Evolutionary conservation across 805 yeast genomes (phyloP), one percentile per base, ranked within the genome.

Genomic region (Lachancea quebecensis): DNA sequence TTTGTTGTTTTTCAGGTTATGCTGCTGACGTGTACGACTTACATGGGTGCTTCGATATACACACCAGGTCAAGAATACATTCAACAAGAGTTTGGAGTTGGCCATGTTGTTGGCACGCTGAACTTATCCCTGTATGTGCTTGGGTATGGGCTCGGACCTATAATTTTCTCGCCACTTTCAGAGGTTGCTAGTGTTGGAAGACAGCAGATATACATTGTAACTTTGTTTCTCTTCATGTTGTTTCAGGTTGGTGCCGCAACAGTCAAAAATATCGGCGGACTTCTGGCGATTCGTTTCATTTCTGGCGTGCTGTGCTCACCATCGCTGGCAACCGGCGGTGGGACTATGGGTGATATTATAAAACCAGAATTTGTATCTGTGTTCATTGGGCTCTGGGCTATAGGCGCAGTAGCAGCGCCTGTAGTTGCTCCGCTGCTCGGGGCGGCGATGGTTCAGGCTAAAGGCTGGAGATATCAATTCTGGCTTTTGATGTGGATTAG

Each of bases 71-170:
- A 71, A 29, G 65, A 58, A 15, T 60, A 67, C 11, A 56, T 80
- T 18, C 69, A 65, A 59, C 59, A 61, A 18, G 73, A 77, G 38
- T 76, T 77, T 52, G 50, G 62, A 10, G 69, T 74, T 4, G 64
- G 73, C 10, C 61, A 61, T 29, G 72, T 70, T 5, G 68, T 69
- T 3, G 78, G 78, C 0, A 64, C 73, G 1, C 62, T 81, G 31
- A 79, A 80, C 2, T 65, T 81, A 52, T 64, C 81, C 0, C 49
- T 78, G 35, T 81, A 74, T 50, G 79, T 79, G 7, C 51, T 78
- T 29, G 85, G 84, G 8, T 79, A 80, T 54, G 85, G 81, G 42
- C 39, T 78, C 11, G 83, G 83, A 1, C 83, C 83, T 1, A 66
- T 79, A 66, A 50, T 78, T 2, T 74, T 78, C 44, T 73, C 82